A percentile compares a stretch with the other conserved stretches of the same genome.
Evolutionary conservation across 805 yeast genomes (phyloP).

Genomic region (Candida incommunis): DNA sequence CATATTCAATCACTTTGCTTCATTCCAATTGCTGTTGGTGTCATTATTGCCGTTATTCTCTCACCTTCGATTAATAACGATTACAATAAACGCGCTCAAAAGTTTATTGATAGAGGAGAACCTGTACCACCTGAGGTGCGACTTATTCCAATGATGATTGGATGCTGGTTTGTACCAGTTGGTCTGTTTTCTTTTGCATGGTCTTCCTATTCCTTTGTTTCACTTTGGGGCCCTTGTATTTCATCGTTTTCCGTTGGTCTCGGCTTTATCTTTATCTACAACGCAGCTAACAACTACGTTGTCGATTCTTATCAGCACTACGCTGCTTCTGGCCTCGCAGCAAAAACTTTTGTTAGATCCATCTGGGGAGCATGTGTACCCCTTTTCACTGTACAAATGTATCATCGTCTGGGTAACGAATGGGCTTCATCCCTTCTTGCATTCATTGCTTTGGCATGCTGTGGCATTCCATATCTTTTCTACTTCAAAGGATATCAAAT

Average conservation of each 20-base stretch:
- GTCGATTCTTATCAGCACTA: conserved; percentile 31
- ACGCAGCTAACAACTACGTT: conserved; percentile 46
- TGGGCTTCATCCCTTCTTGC: conserved; percentile 46
- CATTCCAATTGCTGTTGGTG: conserved; percentile 58
- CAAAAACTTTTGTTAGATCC: conserved; percentile 51
- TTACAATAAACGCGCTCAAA: conserved; percentile 30
- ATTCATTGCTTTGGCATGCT: conserved; percentile 33
- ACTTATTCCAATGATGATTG: conserved; percentile 44
- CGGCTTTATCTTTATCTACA: conserved; percentile 30
- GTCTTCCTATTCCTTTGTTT: conserved; percentile 35
- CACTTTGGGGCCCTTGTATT: conserved; percentile 39
- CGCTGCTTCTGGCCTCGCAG: conserved; percentile 73
- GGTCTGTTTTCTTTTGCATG: conserved; percentile 49
- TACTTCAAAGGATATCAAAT: conserved; percentile 34
- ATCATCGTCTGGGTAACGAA: conserved; percentile 36
- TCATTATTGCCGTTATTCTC: conserved; percentile 38
- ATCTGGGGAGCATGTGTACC: conserved; percentile 44
- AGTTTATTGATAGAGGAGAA: conserved; percentile 31
- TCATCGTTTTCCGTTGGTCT: conserved; percentile 29
- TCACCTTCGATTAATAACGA: conserved; percentile 21
- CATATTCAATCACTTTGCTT: conserved; percentile 54
- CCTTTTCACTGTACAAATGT: conserved; percentile 44
- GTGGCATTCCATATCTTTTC: conserved; percentile 43
- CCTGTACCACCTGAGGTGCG: conserved; percentile 41
- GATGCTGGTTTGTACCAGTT: conserved; percentile 34